Percentiles rank a stretch among this genome's conserved stretches.
These are phyloP conservation scores for Lipomyces anomalus DNA, from an alignment of 805 yeast species.

Conservation along the genomic window DNA sequence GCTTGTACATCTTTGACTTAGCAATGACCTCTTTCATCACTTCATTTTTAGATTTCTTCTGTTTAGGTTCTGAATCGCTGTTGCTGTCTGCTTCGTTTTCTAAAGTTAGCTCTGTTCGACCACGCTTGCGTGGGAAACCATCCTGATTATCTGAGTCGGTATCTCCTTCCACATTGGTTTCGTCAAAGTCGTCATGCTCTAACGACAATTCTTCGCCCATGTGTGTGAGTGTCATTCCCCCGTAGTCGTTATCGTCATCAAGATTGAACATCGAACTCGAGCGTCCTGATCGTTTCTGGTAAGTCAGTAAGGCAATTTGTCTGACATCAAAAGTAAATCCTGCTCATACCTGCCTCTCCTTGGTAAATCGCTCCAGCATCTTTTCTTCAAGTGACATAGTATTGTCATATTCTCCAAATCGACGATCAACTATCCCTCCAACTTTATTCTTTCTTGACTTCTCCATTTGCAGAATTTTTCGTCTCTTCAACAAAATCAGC, in stretches of 20 bases:
- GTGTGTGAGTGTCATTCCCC: slow-evolving; percentile 58
- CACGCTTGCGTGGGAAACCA: no score
- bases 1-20: slow-evolving; percentile 39
- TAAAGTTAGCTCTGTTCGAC: slow-evolving; percentile 24
- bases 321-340: no score
- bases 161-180: slow-evolving; percentile 33
- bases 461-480: slow-evolving; percentile 57
- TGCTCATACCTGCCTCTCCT: slow-evolving; percentile 65
- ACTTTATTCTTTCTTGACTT: slow-evolving; percentile 59
- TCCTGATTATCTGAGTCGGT: no score
- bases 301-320: no score
- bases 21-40: slow-evolving; percentile 43
- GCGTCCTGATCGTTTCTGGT: slow-evolving; percentile 14
- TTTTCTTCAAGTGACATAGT: slow-evolving; percentile 79
- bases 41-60: slow-evolving; percentile 38
- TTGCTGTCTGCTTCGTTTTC: slow-evolving; percentile 32
- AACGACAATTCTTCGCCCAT: slow-evolving; percentile 62
- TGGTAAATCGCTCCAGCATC: slow-evolving; percentile 90
- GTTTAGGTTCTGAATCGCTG: slow-evolving; percentile 38
- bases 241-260: slow-evolving; percentile 56
- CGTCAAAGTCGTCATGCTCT: slow-evolving; percentile 41
- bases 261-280: slow-evolving; percentile 58
- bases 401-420: slow-evolving; percentile 78
- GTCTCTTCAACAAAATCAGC: slow-evolving; percentile 36
- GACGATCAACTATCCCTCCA: slow-evolving; percentile 76